Evolutionary conservation across 371 early-diverging fungal genomes (phyloP).

Genomic region (Lichtheimia hyalospora): DNA sequence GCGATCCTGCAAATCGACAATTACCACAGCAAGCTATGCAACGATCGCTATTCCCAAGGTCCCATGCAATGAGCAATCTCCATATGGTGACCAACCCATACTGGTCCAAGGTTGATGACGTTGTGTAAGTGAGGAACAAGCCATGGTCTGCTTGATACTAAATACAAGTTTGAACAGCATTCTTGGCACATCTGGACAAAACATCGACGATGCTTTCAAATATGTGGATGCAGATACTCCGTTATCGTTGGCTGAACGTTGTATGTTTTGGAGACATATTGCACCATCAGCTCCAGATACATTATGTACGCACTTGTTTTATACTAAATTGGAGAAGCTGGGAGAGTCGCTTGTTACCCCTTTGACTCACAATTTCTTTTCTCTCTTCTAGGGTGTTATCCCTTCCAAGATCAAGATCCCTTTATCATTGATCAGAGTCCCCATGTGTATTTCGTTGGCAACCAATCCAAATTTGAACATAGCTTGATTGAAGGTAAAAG

Average conservation of each 20-base stretch:
- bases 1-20: conserved; percentile 76
- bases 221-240: conserved; percentile 60
- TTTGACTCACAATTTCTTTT: not conserved
- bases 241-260: conserved; percentile 68
- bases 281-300: conserved; percentile 95
- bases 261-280: conserved; percentile 80
- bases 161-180: conserved; percentile 35
- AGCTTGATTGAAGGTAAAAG: conserved; percentile 53
- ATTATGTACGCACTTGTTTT: conserved; percentile 57
- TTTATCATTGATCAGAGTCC: conserved; percentile 75
- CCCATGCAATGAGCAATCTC: conserved; percentile 63
- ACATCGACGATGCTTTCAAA: conserved; percentile 78
- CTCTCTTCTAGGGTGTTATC: conserved; percentile 73
- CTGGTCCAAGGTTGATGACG: conserved; percentile 63
- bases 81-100: conserved; percentile 80
- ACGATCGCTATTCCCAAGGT: conserved; percentile 60
- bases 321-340: too few relatives aligned
- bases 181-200: conserved; percentile 86
- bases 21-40: conserved; percentile 90
- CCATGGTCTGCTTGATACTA: not conserved
- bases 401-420: conserved; percentile 83
- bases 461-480: conserved; percentile 79
- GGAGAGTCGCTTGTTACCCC: not conserved
- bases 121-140: conserved; percentile 38
- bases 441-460: conserved; percentile 89